A percentile compares a stretch with the other conserved stretches of the same genome.
phyloP scores from a whole-genome alignment of 2,329 filamentous ascomycete genomes.

The Verticillium tricorpus region DNA sequence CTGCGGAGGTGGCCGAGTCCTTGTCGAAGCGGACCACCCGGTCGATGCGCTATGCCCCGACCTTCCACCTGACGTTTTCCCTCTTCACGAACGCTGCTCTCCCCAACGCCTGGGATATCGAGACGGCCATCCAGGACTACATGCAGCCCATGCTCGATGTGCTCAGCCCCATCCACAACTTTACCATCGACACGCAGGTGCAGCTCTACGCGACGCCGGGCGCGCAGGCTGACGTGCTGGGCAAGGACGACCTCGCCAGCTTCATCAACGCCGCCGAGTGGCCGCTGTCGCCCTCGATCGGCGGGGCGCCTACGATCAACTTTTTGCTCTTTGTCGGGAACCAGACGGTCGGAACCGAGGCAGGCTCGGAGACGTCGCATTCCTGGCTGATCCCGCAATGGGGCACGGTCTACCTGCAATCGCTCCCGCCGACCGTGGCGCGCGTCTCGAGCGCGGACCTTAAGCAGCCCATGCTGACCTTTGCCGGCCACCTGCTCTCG shows the following conservation, averaged over 20 bases:
- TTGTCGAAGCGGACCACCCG: slow-evolving; percentile 70
- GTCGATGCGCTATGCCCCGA: slow-evolving; percentile 85
- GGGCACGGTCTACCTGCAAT: slow-evolving; percentile 67
- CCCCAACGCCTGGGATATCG: slow-evolving; percentile 89
- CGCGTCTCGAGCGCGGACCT: slow-evolving; percentile 63
- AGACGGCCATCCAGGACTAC: slow-evolving; percentile 73
- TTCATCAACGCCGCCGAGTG: slow-evolving; percentile 98
- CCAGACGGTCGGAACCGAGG: slow-evolving; percentile 57
- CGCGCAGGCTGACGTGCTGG: slow-evolving; percentile 61
- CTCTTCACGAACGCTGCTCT: slow-evolving; percentile 76
- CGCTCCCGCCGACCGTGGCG: slow-evolving; percentile 33
- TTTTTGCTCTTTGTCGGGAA: slow-evolving; percentile 89
- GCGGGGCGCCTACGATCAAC: slow-evolving; percentile 88
- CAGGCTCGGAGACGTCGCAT: slow-evolving; percentile 45
- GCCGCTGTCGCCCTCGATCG: slow-evolving; percentile 92
- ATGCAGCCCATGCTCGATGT: slow-evolving; percentile 77
- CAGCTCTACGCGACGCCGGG: slow-evolving; percentile 81
- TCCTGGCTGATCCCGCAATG: slow-evolving; percentile 95
- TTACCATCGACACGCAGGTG: slow-evolving; percentile 93
- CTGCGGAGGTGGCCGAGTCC: slow-evolving; percentile 48
- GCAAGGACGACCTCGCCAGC: slow-evolving; percentile 81
- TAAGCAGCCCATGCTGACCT: slow-evolving; percentile 78
- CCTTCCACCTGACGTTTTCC: slow-evolving; percentile 94
- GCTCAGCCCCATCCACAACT: slow-evolving; percentile 81
- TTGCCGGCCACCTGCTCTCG: slow-evolving; percentile 84